Percentiles rank a stretch among this genome's conserved stretches.
Conservation (phyloP, 306 rosid genomes). For the Ziziphus jujuba region DNA sequence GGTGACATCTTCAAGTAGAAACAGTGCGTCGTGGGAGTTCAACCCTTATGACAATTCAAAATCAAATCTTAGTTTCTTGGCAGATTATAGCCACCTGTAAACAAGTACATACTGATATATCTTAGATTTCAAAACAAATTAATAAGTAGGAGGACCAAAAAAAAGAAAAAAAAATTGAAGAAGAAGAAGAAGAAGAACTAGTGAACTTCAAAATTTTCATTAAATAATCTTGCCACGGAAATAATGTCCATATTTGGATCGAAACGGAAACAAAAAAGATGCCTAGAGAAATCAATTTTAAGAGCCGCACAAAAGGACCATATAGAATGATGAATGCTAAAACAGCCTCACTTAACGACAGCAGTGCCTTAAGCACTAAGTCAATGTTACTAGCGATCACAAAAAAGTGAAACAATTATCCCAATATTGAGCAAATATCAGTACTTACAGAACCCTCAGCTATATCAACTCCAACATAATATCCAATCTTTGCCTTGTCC, state of each 20-base stretch:
- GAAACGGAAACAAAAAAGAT: neutral
- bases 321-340: neutral
- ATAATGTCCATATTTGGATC: neutral
- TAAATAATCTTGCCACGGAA: neutral
- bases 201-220: no score
- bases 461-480: slow-evolving; percentile 94
- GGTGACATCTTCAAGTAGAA: slow-evolving; percentile 5
- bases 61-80: no score
- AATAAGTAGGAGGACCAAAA: neutral
- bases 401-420: slow-evolving; percentile 19
- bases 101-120: neutral
- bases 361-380: neutral
- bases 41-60: no score
- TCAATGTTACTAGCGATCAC: neutral
- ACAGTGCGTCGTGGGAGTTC: neutral
- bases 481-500: slow-evolving; percentile 97
- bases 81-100: no score
- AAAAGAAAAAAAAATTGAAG: neutral
- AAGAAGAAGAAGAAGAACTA: no score
- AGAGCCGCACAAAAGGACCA: neutral
- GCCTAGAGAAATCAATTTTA: neutral
- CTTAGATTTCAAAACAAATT: neutral
- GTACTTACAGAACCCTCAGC: slow-evolving; percentile 91
- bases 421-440: slow-evolving; percentile 7
- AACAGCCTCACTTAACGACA: neutral